Conservation (phyloP, 345 rosid species). For the Syzygium aromaticum region DNA sequence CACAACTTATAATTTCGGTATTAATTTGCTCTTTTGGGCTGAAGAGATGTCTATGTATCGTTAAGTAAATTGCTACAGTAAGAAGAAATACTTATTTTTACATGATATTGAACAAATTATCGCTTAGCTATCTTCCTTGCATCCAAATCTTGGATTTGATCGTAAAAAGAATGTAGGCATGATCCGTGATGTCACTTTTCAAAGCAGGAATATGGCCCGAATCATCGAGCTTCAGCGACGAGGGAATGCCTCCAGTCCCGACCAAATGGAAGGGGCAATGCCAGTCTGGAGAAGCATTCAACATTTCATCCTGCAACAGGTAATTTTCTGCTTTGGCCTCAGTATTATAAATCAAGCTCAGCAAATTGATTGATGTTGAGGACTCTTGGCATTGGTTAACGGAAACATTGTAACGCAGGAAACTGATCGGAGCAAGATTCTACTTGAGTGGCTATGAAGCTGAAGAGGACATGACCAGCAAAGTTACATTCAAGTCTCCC, state of each 20-base stretch:
- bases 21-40: not conserved
- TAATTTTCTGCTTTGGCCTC: slow-evolving; percentile 1
- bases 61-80: not conserved
- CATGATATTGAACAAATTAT: not conserved
- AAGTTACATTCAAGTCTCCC: slow-evolving; percentile 31
- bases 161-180: not conserved
- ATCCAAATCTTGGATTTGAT: not conserved
- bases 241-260: slow-evolving; percentile 39
- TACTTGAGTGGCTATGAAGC: slow-evolving; percentile 42
- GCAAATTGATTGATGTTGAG: not conserved
- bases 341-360: not conserved
- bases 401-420: slow-evolving; percentile 15
- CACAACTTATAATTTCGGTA: not conserved
- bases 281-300: slow-evolving; percentile 44
- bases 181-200: not conserved
- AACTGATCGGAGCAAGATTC: slow-evolving; percentile 49
- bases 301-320: slow-evolving; percentile 42
- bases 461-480: slow-evolving; percentile 25
- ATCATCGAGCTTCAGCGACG: slow-evolving; percentile 36
- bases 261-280: slow-evolving; percentile 37
- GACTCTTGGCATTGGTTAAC: not conserved
- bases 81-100: not conserved
- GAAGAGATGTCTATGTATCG: not conserved
- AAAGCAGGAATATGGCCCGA: slow-evolving; percentile 51
- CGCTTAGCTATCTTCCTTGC: not conserved